A percentile compares a stretch with the other conserved stretches of the same genome.
Evolutionary conservation across 768 basidiomycete species (phyloP).

Genomic region (Termitomyces sp.): DNA sequence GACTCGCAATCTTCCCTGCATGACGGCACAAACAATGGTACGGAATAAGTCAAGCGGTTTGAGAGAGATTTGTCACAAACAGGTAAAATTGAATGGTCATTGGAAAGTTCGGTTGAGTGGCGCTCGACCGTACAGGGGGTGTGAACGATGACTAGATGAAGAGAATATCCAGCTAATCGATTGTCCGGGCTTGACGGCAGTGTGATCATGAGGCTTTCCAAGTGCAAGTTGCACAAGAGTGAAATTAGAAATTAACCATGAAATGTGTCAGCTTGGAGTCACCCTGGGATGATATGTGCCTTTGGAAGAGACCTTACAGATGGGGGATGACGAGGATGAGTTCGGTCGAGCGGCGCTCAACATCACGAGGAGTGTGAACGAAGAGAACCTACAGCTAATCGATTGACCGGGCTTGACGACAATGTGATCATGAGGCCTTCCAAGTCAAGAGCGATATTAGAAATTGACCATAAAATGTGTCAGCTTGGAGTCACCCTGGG

Average conservation of each 20-base stretch:
- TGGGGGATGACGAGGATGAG: no score
- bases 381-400: no score
- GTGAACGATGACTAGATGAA: not conserved
- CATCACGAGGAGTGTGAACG: no score
- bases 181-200: not conserved
- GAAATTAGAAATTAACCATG: not conserved
- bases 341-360: no score
- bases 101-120: no score
- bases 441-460: no score
- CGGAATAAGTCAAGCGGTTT: not conserved
- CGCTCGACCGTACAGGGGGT: not conserved
- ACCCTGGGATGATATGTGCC: not conserved
- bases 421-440: no score
- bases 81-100: not conserved
- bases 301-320: not conserved
- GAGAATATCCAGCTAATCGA: not conserved
- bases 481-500: no score
- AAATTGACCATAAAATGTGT: no score
- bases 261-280: not conserved
- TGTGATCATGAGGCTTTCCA: not conserved
- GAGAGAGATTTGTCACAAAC: not conserved
- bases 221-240: no score
- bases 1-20: not conserved
- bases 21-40: no score
- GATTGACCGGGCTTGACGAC: no score